phyloP scores from a whole-genome alignment of 257 asterid genomes.

The Ocimum tenuiflorum region DNA sequence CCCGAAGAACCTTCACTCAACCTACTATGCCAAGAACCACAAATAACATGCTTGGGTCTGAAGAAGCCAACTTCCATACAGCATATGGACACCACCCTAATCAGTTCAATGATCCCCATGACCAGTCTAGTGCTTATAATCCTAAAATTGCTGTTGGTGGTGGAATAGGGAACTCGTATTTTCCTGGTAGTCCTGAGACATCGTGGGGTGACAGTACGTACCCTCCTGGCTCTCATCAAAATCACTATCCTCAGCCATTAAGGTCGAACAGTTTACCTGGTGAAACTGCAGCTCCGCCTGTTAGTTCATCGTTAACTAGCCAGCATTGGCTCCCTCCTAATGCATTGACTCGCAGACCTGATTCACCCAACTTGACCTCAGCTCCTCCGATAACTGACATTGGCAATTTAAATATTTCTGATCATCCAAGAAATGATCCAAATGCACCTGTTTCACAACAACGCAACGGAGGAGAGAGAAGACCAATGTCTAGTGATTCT shows the following conservation, averaged over 20 bases:
- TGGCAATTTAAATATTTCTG: constrained; percentile 29
- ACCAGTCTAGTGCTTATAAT: constrained; percentile 35
- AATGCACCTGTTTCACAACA: constrained; percentile 22
- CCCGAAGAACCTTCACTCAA: constrained; percentile 45
- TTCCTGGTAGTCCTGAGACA: constrained; percentile 34
- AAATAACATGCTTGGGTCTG: constrained; percentile 35
- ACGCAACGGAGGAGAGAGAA: constrained; percentile 43
- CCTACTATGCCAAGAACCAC: constrained; percentile 48
- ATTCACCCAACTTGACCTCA: constrained; percentile 22
- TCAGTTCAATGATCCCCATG: constrained; percentile 55
- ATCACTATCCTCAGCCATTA: constrained; percentile 38
- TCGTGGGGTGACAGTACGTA: constrained; percentile 35
- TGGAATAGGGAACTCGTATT: constrained; percentile 36
- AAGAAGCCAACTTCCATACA: constrained; percentile 44
- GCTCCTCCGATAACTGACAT: constrained; percentile 26
- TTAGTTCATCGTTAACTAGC: constrained; percentile 15
- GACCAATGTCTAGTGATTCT: constrained; percentile 47
- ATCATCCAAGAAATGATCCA: constrained; percentile 28
- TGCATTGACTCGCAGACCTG: constrained; percentile 23
- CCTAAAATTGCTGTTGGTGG: constrained; percentile 27
- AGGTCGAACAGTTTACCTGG: constrained; percentile 38
- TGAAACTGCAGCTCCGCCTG: constrained; percentile 36
- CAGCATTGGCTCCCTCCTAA: constrained; percentile 31
- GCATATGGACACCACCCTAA: constrained; percentile 45
- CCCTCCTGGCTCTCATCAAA: constrained; percentile 48